These are phyloP conservation scores for Staphylotrichum tortipilum DNA, from an alignment of 495 filamentous ascomycete species.

Conservation along the genomic window DNA sequence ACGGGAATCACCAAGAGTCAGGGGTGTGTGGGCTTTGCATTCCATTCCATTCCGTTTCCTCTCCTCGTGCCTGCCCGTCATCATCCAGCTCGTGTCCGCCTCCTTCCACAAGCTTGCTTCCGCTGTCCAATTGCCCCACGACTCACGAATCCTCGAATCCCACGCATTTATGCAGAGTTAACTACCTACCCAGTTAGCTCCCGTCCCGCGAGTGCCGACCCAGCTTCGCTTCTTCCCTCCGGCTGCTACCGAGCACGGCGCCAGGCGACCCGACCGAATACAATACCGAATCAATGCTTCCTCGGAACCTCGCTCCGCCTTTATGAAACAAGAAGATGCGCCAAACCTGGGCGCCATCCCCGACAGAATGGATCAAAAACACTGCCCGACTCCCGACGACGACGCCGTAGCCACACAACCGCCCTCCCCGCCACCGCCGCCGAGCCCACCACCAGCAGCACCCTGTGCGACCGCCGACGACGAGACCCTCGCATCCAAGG, in stretches of 20 bases:
- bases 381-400: slow-evolving; percentile 1
- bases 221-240: too few species aligned
- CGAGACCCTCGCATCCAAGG: slow-evolving; percentile 30
- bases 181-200: too few species aligned
- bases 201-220: too few species aligned
- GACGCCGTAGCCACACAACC: slow-evolving; percentile 3
- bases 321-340: slow-evolving; percentile 19
- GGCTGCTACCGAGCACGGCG: too few species aligned
- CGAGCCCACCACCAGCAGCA: too few species aligned
- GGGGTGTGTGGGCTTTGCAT: too few species aligned
- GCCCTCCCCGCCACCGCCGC: not conserved
- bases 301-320: not conserved
- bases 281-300: slow-evolving; percentile 3
- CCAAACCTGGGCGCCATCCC: slow-evolving; percentile 8
- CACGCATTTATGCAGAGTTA: too few species aligned
- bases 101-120: too few species aligned
- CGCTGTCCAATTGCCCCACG: too few species aligned
- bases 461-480: too few species aligned
- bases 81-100: too few species aligned
- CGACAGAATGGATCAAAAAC: slow-evolving; percentile 21
- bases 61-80: not conserved
- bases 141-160: too few species aligned
- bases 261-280: not conserved
- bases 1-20: not conserved
- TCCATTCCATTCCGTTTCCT: not conserved